These are phyloP conservation scores for Drosera spatulata DNA, from an alignment of 179 eudicot species.

Conservation along the genomic window DNA sequence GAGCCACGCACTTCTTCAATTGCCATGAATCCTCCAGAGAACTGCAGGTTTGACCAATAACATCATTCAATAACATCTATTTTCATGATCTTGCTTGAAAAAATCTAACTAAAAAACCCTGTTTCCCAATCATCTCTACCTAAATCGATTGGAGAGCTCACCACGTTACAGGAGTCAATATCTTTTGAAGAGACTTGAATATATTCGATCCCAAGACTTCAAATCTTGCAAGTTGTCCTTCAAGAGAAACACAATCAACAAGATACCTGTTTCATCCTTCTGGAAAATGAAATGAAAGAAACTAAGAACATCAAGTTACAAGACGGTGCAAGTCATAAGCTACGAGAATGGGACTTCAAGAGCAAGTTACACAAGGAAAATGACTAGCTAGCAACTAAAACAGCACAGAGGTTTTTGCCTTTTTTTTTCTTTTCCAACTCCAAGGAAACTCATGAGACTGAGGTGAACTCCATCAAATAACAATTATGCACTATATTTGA, in stretches of 20 bases:
- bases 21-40: constrained; percentile 15
- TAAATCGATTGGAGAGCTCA: constrained; percentile 10
- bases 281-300: constrained; percentile 11
- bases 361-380: no score
- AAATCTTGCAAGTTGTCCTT: constrained; percentile 64
- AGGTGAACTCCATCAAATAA: no score
- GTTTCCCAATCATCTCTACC: background rate
- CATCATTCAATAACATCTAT: background rate
- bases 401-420: no score
- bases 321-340: background rate
- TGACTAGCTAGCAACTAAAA: no score
- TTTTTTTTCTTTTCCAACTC: no score
- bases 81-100: constrained; percentile 1
- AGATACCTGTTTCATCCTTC: constrained; percentile 34
- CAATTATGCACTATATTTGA: no score
- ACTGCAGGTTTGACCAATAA: constrained; percentile 12
- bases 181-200: constrained; percentile 50
- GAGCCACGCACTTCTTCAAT: constrained; percentile 17
- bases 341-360: no score
- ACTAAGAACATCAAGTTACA: background rate
- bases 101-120: background rate
- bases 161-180: constrained; percentile 38
- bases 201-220: constrained; percentile 67
- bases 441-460: no score
- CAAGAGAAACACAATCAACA: constrained; percentile 51